Conservation (phyloP, 2,329 filamentous ascomycete species). For the Clarireedia monteithiana region DNA sequence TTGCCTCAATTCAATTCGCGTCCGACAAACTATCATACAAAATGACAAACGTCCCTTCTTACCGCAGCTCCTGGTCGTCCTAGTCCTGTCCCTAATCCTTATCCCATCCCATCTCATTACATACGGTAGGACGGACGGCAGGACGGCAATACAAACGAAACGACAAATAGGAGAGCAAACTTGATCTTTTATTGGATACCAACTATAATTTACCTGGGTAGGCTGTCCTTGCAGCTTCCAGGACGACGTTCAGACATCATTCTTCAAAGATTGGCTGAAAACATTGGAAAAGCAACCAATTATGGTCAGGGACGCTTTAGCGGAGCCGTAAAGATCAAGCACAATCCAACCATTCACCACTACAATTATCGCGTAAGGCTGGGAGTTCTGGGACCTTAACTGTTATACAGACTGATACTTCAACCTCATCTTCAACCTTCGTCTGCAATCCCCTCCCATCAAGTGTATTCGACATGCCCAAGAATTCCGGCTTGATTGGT, state of each 20-base stretch:
- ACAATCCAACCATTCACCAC: constrained; percentile 14
- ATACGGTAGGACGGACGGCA: too few species aligned
- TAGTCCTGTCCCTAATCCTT: too few species aligned
- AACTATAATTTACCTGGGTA: constrained; percentile 1
- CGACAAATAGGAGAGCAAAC: constrained; percentile 9
- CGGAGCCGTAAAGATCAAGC: not conserved
- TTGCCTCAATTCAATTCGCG: too few species aligned
- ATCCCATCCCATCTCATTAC: too few species aligned
- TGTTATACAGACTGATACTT: constrained; percentile 12
- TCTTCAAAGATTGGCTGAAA: constrained; percentile 11
- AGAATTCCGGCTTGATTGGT: constrained; percentile 2
- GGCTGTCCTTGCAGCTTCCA: constrained; percentile 9
- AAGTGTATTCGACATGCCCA: not conserved
- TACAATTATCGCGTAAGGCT: constrained; percentile 17
- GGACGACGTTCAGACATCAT: not conserved
- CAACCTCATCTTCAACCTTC: not conserved
- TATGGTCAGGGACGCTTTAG: constrained; percentile 5
- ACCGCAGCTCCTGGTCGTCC: too few species aligned
- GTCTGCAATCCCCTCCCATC: not conserved
- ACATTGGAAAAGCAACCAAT: constrained; percentile 11
- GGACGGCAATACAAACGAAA: too few species aligned
- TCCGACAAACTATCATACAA: too few species aligned
- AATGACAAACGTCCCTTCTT: too few species aligned
- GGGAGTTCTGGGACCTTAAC: constrained; percentile 8
- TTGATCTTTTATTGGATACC: constrained; percentile 10